A percentile compares a stretch with the other conserved stretches of the same genome.
Conservation (phyloP, 805 yeast genomes). For the Cyberlindnera petersonii region DNA sequence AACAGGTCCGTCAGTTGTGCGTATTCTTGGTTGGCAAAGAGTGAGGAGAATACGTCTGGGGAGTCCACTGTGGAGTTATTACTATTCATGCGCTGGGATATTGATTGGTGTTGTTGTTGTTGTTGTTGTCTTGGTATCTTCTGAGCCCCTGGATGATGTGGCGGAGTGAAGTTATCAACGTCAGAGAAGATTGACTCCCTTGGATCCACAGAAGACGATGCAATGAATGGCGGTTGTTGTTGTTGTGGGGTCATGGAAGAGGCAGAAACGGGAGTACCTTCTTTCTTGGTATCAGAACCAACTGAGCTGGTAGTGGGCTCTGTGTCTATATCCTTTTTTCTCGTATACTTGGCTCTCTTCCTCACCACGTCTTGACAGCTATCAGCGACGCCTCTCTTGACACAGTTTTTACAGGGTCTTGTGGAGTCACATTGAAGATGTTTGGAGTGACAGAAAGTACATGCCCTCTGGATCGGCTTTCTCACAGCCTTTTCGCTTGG, state of each 20-base stretch:
- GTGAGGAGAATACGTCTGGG: conserved; percentile 28
- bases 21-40: conserved; percentile 40
- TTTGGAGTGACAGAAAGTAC: conserved; percentile 67
- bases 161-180: conserved; percentile 4
- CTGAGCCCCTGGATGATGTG: conserved; percentile 1
- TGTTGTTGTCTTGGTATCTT: not conserved
- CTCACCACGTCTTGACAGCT: conserved; percentile 57
- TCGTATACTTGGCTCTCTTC: conserved; percentile 39
- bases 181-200: conserved; percentile 1
- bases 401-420: conserved; percentile 71
- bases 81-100: conserved; percentile 1
- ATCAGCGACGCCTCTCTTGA: conserved; percentile 53
- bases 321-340: conserved; percentile 9
- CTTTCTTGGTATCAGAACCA: no score
- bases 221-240: not conserved
- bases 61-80: conserved; percentile 16
- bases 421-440: conserved; percentile 67
- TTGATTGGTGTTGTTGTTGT: conserved; percentile 2
- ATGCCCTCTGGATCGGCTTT: conserved; percentile 65
- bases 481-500: conserved; percentile 49
- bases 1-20: conserved; percentile 38
- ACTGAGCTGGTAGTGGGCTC: no score
- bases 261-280: not conserved
- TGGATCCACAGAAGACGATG: not conserved
- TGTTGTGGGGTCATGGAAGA: not conserved